Conservation (phyloP, 805 yeast genomes). For the Starmerella tilneyi region DNA sequence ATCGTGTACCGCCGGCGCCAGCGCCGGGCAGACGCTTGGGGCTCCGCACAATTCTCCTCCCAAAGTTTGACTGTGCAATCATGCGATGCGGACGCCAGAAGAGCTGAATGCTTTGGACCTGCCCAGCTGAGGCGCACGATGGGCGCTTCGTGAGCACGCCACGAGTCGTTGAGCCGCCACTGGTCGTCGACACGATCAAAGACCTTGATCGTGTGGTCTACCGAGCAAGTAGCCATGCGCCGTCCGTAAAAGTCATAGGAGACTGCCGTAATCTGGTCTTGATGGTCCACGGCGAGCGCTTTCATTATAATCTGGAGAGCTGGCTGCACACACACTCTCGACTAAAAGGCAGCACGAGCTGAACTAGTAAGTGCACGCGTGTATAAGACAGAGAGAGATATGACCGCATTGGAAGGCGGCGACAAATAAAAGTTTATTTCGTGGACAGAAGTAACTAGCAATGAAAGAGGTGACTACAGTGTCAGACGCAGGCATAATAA, state of each 20-base stretch:
- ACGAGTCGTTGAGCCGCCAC: constrained; percentile 79
- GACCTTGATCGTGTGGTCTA: constrained; percentile 87
- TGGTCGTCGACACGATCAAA: constrained; percentile 57
- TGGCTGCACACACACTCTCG: too few species aligned
- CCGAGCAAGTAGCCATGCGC: constrained; percentile 86
- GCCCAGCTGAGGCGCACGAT: constrained; percentile 84
- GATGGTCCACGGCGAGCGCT: constrained; percentile 83
- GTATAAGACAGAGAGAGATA: too few species aligned
- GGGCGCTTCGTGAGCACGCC: constrained; percentile 92
- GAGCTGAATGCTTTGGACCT: constrained; percentile 82
- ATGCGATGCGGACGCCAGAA: constrained; percentile 78
- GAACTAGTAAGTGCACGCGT: too few species aligned
- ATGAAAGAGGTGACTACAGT: too few species aligned
- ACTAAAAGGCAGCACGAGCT: constrained; percentile 7
- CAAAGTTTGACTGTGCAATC: constrained; percentile 83
- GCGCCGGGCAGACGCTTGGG: constrained; percentile 65
- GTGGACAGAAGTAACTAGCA: too few species aligned
- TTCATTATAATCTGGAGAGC: too few species aligned
- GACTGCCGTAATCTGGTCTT: constrained; percentile 81
- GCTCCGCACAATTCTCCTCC: constrained; percentile 80
- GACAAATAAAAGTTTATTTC: too few species aligned
- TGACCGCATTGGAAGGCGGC: too few species aligned
- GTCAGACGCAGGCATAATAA: too few species aligned
- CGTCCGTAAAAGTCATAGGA: constrained; percentile 85
- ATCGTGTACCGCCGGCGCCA: constrained; percentile 70